phyloP scores from a whole-genome alignment of 2,329 filamentous ascomycete genomes.

The Alternaria brassicae region DNA sequence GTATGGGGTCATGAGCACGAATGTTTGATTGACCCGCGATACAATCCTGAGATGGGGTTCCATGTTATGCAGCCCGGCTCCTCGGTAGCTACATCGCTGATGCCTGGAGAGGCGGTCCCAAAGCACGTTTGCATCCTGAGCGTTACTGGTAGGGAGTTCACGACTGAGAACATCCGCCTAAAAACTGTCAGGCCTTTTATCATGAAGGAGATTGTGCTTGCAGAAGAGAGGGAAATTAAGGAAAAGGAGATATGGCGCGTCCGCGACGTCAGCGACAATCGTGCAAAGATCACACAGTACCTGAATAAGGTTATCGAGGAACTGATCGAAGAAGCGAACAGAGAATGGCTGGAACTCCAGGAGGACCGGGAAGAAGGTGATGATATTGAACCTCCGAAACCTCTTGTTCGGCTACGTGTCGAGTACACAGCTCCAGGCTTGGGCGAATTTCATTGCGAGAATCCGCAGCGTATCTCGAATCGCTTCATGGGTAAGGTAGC shows the following conservation, averaged over 20 bases:
- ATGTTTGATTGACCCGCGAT: constrained; percentile 82
- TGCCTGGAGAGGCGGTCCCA: constrained; percentile 85
- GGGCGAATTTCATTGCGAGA: constrained; percentile 87
- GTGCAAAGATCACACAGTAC: constrained; percentile 77
- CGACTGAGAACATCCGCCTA: constrained; percentile 78
- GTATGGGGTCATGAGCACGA: constrained; percentile 99
- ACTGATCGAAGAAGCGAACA: constrained; percentile 84
- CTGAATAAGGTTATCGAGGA: constrained; percentile 81
- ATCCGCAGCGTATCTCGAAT: constrained; percentile 94
- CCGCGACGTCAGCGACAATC: constrained; percentile 84
- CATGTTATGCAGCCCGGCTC: constrained; percentile 98
- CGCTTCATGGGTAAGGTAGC: constrained; percentile 89
- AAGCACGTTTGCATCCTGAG: constrained; percentile 91
- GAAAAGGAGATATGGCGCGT: constrained; percentile 77
- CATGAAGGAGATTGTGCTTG: constrained; percentile 79
- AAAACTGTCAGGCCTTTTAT: constrained; percentile 92
- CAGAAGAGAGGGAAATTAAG: constrained; percentile 77
- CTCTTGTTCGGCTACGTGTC: constrained; percentile 86
- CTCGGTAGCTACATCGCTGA: constrained; percentile 90
- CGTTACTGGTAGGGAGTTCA: constrained; percentile 82
- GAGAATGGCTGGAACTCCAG: constrained; percentile 82
- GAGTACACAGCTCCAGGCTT: constrained; percentile 88
- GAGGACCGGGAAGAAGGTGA: constrained; percentile 58
- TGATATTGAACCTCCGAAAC: constrained; percentile 72
- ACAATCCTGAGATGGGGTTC: constrained; percentile 88